Evolutionary conservation across 345 rosid species (phyloP).

Genomic region (Kandelia obovata): DNA sequence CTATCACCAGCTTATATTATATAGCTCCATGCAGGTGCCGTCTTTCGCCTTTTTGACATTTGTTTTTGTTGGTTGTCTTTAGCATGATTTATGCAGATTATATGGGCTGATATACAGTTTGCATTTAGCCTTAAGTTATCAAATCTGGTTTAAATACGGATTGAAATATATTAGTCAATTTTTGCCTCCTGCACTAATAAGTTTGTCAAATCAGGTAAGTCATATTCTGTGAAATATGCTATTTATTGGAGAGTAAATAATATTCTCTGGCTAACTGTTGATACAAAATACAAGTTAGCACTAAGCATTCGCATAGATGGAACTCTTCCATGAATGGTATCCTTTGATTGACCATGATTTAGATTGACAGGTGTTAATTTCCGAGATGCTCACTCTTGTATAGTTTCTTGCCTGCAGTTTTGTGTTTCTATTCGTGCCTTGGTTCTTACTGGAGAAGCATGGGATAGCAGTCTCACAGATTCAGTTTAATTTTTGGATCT

Average conservation of each 20-base stretch:
- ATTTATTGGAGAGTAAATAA: neutral
- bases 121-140: no score
- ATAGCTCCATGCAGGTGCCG: conserved; percentile 97
- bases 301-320: neutral
- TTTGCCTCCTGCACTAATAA: no score
- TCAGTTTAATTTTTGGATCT: conserved; percentile 95
- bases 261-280: neutral
- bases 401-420: conserved; percentile 53
- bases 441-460: conserved; percentile 87
- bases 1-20: conserved; percentile 90
- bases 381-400: conserved; percentile 13
- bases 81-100: no score
- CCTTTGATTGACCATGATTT: neutral
- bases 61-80: conserved; percentile 1
- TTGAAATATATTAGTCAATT: neutral
- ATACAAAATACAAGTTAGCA: neutral
- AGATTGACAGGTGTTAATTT: neutral
- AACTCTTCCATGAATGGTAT: neutral
- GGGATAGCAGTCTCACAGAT: conserved; percentile 72
- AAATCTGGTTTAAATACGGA: no score
- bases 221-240: neutral
- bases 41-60: conserved; percentile 5
- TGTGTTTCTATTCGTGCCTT: conserved; percentile 82
- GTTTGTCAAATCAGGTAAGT: neutral
- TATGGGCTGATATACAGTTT: no score